phyloP scores from a whole-genome alignment of 371 early-diverging fungal species.

The Actinomortierella ambigua region DNA sequence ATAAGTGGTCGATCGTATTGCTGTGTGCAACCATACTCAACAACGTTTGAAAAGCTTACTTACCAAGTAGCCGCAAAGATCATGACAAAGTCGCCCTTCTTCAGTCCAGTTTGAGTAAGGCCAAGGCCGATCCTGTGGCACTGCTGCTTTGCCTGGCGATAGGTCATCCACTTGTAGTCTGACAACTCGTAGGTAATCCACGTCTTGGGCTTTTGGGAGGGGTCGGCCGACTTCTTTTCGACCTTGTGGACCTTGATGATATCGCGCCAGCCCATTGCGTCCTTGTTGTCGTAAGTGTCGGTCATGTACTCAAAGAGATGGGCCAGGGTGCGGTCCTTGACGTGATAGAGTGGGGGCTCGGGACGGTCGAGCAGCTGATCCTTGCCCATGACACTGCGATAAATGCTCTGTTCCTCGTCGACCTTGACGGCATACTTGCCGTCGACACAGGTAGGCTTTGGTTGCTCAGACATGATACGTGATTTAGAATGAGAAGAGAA shows the following conservation, averaged over 20 bases:
- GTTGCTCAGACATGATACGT: slow-evolving; percentile 7
- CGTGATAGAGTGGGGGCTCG: slow-evolving; percentile 44
- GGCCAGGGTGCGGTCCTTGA: slow-evolving; percentile 49
- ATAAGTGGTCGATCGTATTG: neutral
- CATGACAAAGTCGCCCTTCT: slow-evolving; percentile 54
- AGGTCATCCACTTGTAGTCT: slow-evolving; percentile 58
- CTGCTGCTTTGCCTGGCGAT: slow-evolving; percentile 47
- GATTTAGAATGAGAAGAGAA: neutral
- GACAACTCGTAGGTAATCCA: slow-evolving; percentile 63
- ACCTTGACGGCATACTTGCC: slow-evolving; percentile 50
- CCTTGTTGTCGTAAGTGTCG: slow-evolving; percentile 47
- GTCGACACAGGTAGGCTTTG: slow-evolving; percentile 36
- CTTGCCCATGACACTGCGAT: slow-evolving; percentile 50
- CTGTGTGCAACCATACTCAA: neutral
- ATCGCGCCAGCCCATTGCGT: slow-evolving; percentile 54
- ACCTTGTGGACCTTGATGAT: slow-evolving; percentile 55
- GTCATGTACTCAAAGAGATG: slow-evolving; percentile 55
- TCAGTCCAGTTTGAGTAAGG: slow-evolving; percentile 48
- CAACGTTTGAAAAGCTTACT: neutral
- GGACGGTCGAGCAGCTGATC: slow-evolving; percentile 53
- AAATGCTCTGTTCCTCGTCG: slow-evolving; percentile 53
- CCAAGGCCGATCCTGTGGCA: slow-evolving; percentile 49
- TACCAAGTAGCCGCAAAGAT: slow-evolving; percentile 68
- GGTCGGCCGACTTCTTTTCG: slow-evolving; percentile 31
- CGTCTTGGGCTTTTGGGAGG: slow-evolving; percentile 50